phyloP scores from a whole-genome alignment of 1,284 basidiomycete genomes.

The Heterobasidion occidentale region DNA sequence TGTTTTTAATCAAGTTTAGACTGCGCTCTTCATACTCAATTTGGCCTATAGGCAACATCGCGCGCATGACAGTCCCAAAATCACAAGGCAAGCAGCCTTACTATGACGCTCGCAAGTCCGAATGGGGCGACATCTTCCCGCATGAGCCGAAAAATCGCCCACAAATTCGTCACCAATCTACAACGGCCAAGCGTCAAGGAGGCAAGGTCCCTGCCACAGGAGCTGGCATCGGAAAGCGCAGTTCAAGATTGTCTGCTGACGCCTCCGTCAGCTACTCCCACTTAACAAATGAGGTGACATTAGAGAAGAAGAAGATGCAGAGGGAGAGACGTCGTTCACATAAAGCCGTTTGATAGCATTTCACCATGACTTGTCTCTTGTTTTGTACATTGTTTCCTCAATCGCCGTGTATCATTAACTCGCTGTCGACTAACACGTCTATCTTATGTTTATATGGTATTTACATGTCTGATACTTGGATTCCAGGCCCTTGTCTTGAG shows the following conservation, averaged over 20 bases:
- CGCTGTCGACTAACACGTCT: neutral
- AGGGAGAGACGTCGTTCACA: conserved; percentile 3
- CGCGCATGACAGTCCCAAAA: conserved; percentile 85
- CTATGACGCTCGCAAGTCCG: conserved; percentile 90
- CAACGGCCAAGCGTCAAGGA: conserved; percentile 22
- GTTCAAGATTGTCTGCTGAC: conserved; percentile 14
- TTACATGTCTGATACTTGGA: conserved; percentile 55
- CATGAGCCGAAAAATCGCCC: conserved; percentile 72
- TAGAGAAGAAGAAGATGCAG: conserved; percentile 16
- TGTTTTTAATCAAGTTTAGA: neutral
- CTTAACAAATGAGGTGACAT: conserved; percentile 31
- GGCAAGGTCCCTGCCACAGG: conserved; percentile 22
- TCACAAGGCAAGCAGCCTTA: conserved; percentile 92
- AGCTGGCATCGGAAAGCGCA: conserved; percentile 51
- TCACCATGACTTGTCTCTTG: neutral
- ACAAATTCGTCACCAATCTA: conserved; percentile 48
- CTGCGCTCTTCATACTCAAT: no score
- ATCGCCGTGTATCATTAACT: neutral
- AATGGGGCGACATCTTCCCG: conserved; percentile 95
- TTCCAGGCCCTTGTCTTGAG: conserved; percentile 81
- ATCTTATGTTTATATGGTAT: neutral
- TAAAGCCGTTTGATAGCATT: neutral
- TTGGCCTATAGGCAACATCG: conserved; percentile 62
- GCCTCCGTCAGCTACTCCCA: conserved; percentile 31
- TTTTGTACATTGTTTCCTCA: neutral